phyloP scores from a whole-genome alignment of 208 protist genomes.

The Kentomonas sorsogonicus region DNA sequence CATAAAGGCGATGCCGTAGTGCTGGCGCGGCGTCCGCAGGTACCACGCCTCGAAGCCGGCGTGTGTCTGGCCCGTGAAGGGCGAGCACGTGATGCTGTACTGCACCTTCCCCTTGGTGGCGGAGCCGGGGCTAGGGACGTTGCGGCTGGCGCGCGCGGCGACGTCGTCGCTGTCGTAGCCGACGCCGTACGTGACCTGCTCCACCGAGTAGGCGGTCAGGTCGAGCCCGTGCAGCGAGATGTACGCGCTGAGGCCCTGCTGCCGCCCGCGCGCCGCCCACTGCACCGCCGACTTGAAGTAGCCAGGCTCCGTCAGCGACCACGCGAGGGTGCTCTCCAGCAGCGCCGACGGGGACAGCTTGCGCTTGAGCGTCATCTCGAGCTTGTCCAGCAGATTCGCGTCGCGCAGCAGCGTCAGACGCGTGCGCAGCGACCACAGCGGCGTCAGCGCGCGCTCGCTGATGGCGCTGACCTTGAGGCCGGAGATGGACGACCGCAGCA shows the following conservation, averaged over 20 bases:
- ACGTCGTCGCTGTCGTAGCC: conserved; percentile 22
- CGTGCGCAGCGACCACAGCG: conserved; percentile 50
- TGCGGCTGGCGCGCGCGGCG: conserved; percentile 19
- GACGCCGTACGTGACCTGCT: conserved; percentile 29
- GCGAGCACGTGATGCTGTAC: conserved; percentile 39
- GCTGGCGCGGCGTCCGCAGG: conserved; percentile 35
- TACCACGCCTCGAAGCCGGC: conserved; percentile 68
- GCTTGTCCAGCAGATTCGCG: conserved; percentile 34
- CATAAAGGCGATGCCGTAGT: conserved; percentile 56
- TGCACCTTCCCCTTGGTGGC: conserved; percentile 50
- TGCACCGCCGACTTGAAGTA: conserved; percentile 40
- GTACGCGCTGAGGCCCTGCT: conserved; percentile 33
- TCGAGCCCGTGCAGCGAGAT: conserved; percentile 43
- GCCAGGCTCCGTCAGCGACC: conserved; percentile 51
- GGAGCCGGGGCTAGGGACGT: too few species aligned
- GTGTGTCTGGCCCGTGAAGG: conserved; percentile 38
- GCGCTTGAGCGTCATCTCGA: conserved; percentile 54
- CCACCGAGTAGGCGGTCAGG: conserved; percentile 27
- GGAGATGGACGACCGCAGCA: conserved; percentile 29
- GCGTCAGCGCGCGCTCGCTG: conserved; percentile 36
- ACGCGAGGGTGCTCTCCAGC: conserved; percentile 57
- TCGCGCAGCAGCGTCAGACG: conserved; percentile 43
- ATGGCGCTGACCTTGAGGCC: conserved; percentile 38
- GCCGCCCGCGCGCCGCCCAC: conserved; percentile 17
- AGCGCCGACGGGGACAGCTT: conserved; percentile 41